phyloP scores from a whole-genome alignment of 345 rosid genomes.

The Corchorus capsularis region DNA sequence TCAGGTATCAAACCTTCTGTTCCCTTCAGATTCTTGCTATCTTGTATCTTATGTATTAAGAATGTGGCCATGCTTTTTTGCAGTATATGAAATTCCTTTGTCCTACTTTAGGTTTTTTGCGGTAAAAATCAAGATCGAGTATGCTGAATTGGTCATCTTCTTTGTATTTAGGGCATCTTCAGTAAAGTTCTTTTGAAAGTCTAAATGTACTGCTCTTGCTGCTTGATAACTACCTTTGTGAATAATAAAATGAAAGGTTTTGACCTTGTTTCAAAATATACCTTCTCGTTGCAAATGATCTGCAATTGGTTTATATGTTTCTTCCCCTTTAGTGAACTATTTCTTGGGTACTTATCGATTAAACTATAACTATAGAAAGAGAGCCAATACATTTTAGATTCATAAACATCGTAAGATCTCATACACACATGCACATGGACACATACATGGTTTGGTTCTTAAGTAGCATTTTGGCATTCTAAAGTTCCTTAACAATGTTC shows the following conservation, averaged over 20 bases:
- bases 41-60: constrained; percentile 1
- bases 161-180: background rate
- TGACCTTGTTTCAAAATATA: background rate
- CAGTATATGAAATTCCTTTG: constrained; percentile 4
- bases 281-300: no score
- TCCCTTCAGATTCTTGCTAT: constrained; percentile 16
- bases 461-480: background rate
- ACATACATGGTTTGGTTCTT: background rate
- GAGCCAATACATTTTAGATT: no score
- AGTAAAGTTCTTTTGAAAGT: background rate
- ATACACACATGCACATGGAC: no score
- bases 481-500: constrained; percentile 1
- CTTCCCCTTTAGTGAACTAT: no score
- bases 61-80: background rate
- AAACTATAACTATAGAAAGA: no score
- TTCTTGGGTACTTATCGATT: no score
- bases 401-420: no score
- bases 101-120: constrained; percentile 13
- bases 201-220: background rate
- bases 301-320: no score
- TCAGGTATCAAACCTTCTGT: constrained; percentile 54
- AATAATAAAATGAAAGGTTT: background rate
- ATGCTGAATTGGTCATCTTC: constrained; percentile 1
- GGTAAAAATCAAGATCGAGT: background rate
- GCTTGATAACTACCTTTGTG: background rate